phyloP scores from a whole-genome alignment of 75 land plant species.

The Sequoiadendron giganteum region DNA sequence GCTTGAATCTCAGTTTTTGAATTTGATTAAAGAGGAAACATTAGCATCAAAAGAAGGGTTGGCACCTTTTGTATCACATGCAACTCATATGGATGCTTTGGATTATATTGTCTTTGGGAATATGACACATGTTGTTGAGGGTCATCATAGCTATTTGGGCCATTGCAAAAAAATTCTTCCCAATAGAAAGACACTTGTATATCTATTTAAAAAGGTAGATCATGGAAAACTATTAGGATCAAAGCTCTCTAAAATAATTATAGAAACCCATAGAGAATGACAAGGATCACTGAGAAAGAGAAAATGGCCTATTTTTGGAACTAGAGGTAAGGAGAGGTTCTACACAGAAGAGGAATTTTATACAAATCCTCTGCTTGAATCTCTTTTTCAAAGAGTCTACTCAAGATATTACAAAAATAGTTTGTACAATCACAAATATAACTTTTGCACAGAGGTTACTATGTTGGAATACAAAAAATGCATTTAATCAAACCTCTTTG shows the following conservation, averaged over 20 bases:
- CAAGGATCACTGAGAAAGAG: slow-evolving; percentile 89
- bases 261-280: slow-evolving; percentile 40
- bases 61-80: slow-evolving; percentile 48
- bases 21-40: slow-evolving; percentile 66
- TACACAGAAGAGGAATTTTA: slow-evolving; percentile 95
- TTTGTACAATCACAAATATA: background rate
- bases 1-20: slow-evolving; percentile 60
- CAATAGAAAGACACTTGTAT: slow-evolving; percentile 54
- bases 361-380: slow-evolving; percentile 88
- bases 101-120: slow-evolving; percentile 86
- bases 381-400: slow-evolving; percentile 57
- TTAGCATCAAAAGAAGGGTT: slow-evolving; percentile 61
- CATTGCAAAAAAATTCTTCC: slow-evolving; percentile 78
- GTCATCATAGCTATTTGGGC: slow-evolving; percentile 74
- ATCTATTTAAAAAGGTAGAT: slow-evolving; percentile 42
- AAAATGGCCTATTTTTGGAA: slow-evolving; percentile 82
- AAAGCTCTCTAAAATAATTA: slow-evolving; percentile 22
- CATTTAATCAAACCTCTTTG: background rate
- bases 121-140: slow-evolving; percentile 89
- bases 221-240: slow-evolving; percentile 23
- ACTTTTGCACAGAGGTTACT: background rate
- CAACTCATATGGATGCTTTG: slow-evolving; percentile 78
- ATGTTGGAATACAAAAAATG: background rate
- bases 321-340: slow-evolving; percentile 83
- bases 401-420: background rate